Percentiles rank a stretch among this genome's conserved stretches.
phyloP scores from a whole-genome alignment of 495 filamentous ascomycete species.

The Neurospora sp. region DNA sequence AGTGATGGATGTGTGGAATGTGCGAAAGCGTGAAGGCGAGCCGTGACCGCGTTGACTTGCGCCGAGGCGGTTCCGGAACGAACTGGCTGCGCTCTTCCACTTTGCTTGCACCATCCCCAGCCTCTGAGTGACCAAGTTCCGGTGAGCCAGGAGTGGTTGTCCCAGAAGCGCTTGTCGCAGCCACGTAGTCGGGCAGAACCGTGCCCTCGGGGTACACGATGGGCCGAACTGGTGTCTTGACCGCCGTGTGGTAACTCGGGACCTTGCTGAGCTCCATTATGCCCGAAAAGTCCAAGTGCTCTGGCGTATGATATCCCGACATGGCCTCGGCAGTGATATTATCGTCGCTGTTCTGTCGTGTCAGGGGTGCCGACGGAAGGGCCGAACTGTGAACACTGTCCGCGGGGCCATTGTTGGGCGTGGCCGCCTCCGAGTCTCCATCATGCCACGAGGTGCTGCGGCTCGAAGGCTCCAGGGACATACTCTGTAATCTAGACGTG shows the following conservation, averaged over 20 bases:
- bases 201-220: slow-evolving; percentile 14
- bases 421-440: slow-evolving; percentile 18
- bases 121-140: background rate
- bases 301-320: slow-evolving; percentile 28
- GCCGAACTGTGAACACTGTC: slow-evolving; percentile 21
- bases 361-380: slow-evolving; percentile 29
- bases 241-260: slow-evolving; percentile 71
- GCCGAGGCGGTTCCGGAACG: background rate
- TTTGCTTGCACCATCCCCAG: background rate
- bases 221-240: slow-evolving; percentile 45
- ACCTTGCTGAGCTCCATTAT: slow-evolving; percentile 59
- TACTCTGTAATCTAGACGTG: slow-evolving; percentile 50
- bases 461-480: slow-evolving; percentile 37
- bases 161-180: slow-evolving; percentile 29
- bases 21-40: background rate
- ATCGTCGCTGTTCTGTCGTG: slow-evolving; percentile 56
- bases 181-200: slow-evolving; percentile 31
- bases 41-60: background rate
- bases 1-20: background rate
- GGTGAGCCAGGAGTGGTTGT: background rate
- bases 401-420: slow-evolving; percentile 17
- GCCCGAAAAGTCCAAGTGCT: slow-evolving; percentile 53
- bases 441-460: slow-evolving; percentile 23
- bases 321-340: slow-evolving; percentile 17
- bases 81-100: background rate